Percentiles rank a stretch among this genome's conserved stretches.
Evolutionary conservation across 345 rosid species (phyloP).

Genomic region (Eucalyptus erythrocorys): DNA sequence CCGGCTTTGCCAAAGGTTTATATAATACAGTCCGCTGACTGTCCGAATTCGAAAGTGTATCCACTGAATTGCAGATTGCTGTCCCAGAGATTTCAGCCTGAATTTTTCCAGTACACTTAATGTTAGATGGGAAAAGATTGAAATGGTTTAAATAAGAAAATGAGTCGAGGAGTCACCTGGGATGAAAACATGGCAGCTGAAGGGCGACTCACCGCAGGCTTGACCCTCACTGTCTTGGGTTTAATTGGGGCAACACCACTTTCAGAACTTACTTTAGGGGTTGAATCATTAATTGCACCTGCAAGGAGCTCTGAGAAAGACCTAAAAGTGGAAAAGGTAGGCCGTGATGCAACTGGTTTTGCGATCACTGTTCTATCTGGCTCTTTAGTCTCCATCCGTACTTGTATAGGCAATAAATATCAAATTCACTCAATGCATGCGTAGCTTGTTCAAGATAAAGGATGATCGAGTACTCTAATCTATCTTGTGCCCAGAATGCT

Average conservation of each 20-base stretch:
- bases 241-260: slow-evolving; percentile 45
- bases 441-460: not conserved
- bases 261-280: slow-evolving; percentile 21
- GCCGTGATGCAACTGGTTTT: slow-evolving; percentile 91
- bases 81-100: slow-evolving; percentile 27
- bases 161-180: slow-evolving; percentile 21
- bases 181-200: slow-evolving; percentile 17
- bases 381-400: slow-evolving; percentile 60
- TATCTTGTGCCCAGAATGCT: not conserved
- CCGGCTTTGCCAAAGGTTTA: slow-evolving; percentile 85
- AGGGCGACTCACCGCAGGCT: slow-evolving; percentile 21
- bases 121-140: not conserved
- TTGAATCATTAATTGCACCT: slow-evolving; percentile 36
- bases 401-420: not conserved
- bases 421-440: not conserved
- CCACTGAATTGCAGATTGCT: slow-evolving; percentile 15
- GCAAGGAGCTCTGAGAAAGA: slow-evolving; percentile 67
- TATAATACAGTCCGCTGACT: slow-evolving; percentile 37
- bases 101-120: not conserved
- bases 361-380: slow-evolving; percentile 47
- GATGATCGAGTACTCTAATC: not conserved
- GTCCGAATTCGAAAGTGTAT: slow-evolving; percentile 25
- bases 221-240: slow-evolving; percentile 67
- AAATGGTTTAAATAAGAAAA: not conserved
- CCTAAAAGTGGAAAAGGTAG: slow-evolving; percentile 46